Evolutionary conservation across 2,329 filamentous ascomycete species (phyloP).

Genomic region (Chaetothyriales sp.): DNA sequence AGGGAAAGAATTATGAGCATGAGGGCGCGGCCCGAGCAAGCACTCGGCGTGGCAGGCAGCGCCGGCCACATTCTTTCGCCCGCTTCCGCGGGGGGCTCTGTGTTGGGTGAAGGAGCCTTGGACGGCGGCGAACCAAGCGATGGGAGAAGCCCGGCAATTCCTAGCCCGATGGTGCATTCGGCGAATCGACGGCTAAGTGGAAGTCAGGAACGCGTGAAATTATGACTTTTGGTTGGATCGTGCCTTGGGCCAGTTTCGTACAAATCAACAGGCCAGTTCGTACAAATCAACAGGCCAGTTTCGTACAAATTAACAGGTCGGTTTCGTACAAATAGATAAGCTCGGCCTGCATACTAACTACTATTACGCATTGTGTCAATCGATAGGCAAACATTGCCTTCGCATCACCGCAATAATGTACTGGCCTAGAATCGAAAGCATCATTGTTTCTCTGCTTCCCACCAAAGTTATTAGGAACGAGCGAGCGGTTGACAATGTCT

Average conservation of each 20-base stretch:
- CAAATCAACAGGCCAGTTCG: too few relatives aligned
- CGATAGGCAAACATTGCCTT: too few relatives aligned
- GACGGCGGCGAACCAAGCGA: not conserved
- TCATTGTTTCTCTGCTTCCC: too few relatives aligned
- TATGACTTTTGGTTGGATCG: not conserved
- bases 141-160: not conserved
- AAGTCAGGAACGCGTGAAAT: slow-evolving; percentile 1
- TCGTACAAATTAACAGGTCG: too few relatives aligned
- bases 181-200: not conserved
- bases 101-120: not conserved
- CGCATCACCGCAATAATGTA: too few relatives aligned
- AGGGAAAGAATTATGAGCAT: slow-evolving; percentile 19
- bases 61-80: not conserved
- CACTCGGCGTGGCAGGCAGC: not conserved
- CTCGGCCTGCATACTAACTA: too few relatives aligned
- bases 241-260: not conserved
- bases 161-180: not conserved
- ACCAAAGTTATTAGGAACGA: too few relatives aligned
- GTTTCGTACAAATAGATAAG: too few relatives aligned
- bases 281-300: too few relatives aligned
- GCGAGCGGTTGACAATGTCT: too few relatives aligned
- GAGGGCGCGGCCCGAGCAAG: not conserved
- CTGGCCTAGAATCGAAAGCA: too few relatives aligned
- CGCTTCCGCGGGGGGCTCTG: not conserved
- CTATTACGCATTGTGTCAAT: too few relatives aligned